Percentiles rank a stretch among this genome's conserved stretches.
phyloP scores from a whole-genome alignment of 495 filamentous ascomycete genomes.

The Staphylotrichum longicolle region DNA sequence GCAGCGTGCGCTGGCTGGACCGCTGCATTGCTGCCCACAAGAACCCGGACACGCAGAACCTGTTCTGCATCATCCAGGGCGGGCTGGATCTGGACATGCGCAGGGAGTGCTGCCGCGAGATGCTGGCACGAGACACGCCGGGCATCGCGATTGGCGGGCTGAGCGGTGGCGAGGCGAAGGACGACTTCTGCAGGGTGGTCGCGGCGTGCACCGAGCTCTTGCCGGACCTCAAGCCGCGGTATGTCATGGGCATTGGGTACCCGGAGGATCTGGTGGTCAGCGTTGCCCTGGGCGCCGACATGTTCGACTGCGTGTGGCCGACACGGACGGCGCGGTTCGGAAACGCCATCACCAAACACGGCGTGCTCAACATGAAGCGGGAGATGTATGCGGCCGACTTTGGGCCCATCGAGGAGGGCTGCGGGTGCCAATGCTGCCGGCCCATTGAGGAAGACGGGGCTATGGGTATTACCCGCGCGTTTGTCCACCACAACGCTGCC shows the following conservation, averaged over 20 bases:
- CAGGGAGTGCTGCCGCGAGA: conserved; percentile 77
- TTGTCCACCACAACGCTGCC: conserved; percentile 82
- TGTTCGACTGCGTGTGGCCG: conserved; percentile 99
- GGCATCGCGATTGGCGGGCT: conserved; percentile 96
- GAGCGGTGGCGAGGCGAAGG: conserved; percentile 72
- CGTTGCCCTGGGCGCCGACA: conserved; percentile 90
- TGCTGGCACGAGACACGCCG: conserved; percentile 88
- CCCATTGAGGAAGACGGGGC: conserved; percentile 60
- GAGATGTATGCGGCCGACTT: conserved; percentile 76
- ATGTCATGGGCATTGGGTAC: conserved; percentile 98
- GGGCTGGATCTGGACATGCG: conserved; percentile 90
- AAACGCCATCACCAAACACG: conserved; percentile 80
- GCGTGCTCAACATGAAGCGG: conserved; percentile 79
- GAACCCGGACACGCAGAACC: conserved; percentile 76
- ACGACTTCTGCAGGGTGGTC: conserved; percentile 63
- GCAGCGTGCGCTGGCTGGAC: conserved; percentile 97
- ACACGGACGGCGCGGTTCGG: conserved; percentile 95
- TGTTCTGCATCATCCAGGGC: conserved; percentile 99
- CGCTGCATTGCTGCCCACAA: conserved; percentile 90
- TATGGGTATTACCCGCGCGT: conserved; percentile 82
- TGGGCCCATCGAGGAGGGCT: conserved; percentile 74
- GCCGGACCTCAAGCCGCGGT: conserved; percentile 87
- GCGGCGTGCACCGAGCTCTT: conserved; percentile 79
- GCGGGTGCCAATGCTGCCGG: conserved; percentile 75
- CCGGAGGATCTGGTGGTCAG: conserved; percentile 93